phyloP scores from a whole-genome alignment of 2,329 filamentous ascomycete species.

The Fusarium dimerum region DNA sequence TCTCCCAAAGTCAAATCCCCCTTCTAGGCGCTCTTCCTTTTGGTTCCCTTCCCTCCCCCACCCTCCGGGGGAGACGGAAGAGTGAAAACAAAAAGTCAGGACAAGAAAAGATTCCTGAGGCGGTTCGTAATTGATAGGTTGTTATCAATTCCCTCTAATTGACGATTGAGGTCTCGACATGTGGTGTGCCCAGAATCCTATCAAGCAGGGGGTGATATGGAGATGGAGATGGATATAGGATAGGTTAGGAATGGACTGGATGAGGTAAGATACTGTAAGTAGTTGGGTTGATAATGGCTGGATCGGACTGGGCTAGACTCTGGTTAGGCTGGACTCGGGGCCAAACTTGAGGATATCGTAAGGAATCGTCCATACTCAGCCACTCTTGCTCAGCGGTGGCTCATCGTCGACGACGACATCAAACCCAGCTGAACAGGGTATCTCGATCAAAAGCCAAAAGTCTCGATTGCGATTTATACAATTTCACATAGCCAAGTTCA shows the following conservation, averaged over 20 bases:
- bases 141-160: conserved; percentile 14
- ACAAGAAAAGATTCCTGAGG: neutral
- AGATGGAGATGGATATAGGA: neutral
- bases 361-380: neutral
- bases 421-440: no score
- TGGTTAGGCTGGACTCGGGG: no score
- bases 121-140: neutral
- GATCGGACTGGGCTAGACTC: no score
- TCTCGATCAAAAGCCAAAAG: no score
- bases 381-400: neutral
- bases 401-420: neutral
- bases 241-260: neutral
- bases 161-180: conserved; percentile 26
- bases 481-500: no score
- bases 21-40: neutral
- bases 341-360: neutral
- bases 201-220: conserved; percentile 26
- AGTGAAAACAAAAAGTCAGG: no score
- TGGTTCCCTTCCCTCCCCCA: no score
- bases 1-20: neutral
- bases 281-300: no score
- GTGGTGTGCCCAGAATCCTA: conserved; percentile 27
- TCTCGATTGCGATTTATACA: no score
- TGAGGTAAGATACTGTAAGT: neutral
- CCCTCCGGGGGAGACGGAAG: no score